Conservation (phyloP, 495 filamentous ascomycete genomes). For the Penicillium coprophilum region DNA sequence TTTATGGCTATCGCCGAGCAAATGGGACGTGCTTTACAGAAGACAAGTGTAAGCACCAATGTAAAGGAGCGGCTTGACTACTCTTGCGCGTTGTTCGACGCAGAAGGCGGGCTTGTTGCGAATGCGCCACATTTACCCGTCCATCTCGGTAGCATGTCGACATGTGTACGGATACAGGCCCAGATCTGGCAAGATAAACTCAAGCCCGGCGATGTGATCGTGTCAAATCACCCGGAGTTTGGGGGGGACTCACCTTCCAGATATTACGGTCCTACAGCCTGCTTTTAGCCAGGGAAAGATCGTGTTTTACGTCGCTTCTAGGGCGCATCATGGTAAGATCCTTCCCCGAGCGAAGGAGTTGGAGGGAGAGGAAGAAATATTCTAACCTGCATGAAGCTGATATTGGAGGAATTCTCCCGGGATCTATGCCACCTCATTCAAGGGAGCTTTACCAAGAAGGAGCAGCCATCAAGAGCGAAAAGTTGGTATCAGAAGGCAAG, state of each 20-base stretch:
- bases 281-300: constrained; percentile 72
- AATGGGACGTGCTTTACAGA: constrained; percentile 45
- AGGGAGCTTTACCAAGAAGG: constrained; percentile 91
- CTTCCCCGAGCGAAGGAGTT: not conserved
- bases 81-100: constrained; percentile 42
- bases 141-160: constrained; percentile 87
- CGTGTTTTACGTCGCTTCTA: constrained; percentile 86
- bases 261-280: constrained; percentile 86
- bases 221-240: constrained; percentile 91
- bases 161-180: constrained; percentile 60
- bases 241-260: constrained; percentile 82
- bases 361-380: constrained; percentile 24
- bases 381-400: constrained; percentile 80
- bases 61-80: constrained; percentile 49
- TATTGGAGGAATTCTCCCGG: constrained; percentile 91
- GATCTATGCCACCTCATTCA: constrained; percentile 93
- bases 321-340: constrained; percentile 75
- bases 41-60: constrained; percentile 41
- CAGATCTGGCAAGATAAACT: constrained; percentile 81
- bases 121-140: constrained; percentile 89
- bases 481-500: constrained; percentile 81
- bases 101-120: constrained; percentile 42
- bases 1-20: constrained; percentile 48
- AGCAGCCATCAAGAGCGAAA: constrained; percentile 87
- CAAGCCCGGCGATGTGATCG: constrained; percentile 86